A percentile compares a stretch with the other conserved stretches of the same genome.
Evolutionary conservation across 2,329 filamentous ascomycete species (phyloP).

Genomic region (Huntiella abstrusa): DNA sequence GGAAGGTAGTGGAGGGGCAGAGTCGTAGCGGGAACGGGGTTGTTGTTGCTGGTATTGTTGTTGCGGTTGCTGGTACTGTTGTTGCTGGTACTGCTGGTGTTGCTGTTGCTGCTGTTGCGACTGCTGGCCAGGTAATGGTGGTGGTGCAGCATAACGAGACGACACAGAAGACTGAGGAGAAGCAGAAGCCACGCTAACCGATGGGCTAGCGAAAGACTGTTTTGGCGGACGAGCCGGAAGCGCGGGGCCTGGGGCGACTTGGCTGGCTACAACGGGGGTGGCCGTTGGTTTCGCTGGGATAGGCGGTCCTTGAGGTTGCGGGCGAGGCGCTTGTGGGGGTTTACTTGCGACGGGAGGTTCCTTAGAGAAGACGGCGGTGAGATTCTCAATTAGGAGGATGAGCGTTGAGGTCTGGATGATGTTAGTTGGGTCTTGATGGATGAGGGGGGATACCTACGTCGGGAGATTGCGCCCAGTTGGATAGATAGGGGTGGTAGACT

Average conservation of each 20-base stretch:
- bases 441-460: constrained; percentile 43
- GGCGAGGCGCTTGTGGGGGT: constrained; percentile 28
- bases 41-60: constrained; percentile 1
- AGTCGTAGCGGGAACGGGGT: too few relatives aligned
- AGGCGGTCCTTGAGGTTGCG: constrained; percentile 12
- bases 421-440: not conserved
- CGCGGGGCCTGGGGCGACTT: constrained; percentile 14
- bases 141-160: constrained; percentile 27
- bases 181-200: not conserved
- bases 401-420: constrained; percentile 56
- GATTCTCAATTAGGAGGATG: constrained; percentile 60
- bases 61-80: not conserved
- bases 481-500: constrained; percentile 89
- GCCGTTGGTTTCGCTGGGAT: constrained; percentile 30
- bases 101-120: not conserved
- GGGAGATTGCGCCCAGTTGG: constrained; percentile 76
- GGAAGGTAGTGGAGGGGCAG: not conserved
- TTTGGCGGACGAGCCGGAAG: constrained; percentile 16
- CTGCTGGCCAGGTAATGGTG: constrained; percentile 21
- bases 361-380: constrained; percentile 79
- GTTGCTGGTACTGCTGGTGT: not conserved
- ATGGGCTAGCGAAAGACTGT: constrained; percentile 10
- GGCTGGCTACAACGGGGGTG: not conserved
- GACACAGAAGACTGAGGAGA: not conserved
- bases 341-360: constrained; percentile 72